phyloP scores from a whole-genome alignment of 805 yeast genomes.

The Sugiyamaella mastotermitis region DNA sequence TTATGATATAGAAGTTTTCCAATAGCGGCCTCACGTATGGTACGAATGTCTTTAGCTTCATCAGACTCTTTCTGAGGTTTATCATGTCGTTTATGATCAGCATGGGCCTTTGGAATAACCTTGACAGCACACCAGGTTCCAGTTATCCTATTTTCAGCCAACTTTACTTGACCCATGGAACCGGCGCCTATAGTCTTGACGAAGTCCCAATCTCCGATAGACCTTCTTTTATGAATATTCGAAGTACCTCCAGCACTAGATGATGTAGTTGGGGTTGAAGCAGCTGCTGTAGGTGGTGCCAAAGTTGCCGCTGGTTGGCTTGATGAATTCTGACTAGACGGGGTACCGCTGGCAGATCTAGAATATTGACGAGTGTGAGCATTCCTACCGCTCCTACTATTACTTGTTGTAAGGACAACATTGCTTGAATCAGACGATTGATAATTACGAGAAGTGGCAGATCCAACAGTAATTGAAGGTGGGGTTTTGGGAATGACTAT shows the following conservation, averaged over 20 bases:
- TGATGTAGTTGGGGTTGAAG: background rate
- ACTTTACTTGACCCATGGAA: conserved; percentile 97
- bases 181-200: conserved; percentile 96
- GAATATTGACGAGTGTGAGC: background rate
- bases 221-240: conserved; percentile 47
- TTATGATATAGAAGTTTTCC: conserved; percentile 90
- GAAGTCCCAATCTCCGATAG: conserved; percentile 97
- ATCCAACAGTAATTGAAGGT: conserved; percentile 1
- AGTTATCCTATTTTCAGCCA: conserved; percentile 80
- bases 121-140: conserved; percentile 75
- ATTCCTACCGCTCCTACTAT: background rate
- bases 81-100: conserved; percentile 53
- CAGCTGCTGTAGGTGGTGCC: background rate
- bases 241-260: background rate
- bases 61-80: conserved; percentile 46
- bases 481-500: background rate
- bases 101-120: conserved; percentile 85
- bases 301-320: background rate
- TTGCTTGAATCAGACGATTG: background rate
- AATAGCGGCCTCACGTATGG: conserved; percentile 90
- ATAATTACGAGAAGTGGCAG: background rate
- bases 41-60: conserved; percentile 82
- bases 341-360: background rate
- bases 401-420: too few species aligned
- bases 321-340: background rate